These are phyloP conservation scores for Termitomyces sp. DNA, from an alignment of 1,284 basidiomycete genomes.

Conservation along the genomic window DNA sequence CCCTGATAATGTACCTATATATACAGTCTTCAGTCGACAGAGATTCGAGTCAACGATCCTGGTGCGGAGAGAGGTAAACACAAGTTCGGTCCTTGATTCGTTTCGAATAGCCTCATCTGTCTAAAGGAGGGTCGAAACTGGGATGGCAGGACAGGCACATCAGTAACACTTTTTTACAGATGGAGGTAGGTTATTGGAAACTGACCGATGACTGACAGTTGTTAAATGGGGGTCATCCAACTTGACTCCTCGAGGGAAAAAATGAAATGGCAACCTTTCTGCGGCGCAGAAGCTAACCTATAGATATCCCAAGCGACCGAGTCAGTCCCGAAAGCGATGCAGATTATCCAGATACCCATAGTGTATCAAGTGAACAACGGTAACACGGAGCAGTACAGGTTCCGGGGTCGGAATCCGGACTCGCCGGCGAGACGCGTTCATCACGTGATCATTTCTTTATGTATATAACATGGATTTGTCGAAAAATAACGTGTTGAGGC, in stretches of 20 bases:
- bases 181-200: constrained; percentile 4
- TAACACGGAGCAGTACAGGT: not conserved
- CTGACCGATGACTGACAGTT: constrained; percentile 3
- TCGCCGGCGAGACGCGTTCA: no score
- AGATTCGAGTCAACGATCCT: constrained; percentile 12
- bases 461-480: no score
- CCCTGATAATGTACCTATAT: constrained; percentile 4
- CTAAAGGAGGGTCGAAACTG: constrained; percentile 26
- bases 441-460: no score
- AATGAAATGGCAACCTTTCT: not conserved
- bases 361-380: not conserved
- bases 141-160: constrained; percentile 21
- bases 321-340: constrained; percentile 13
- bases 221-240: constrained; percentile 1
- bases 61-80: constrained; percentile 22
- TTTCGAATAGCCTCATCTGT: constrained; percentile 32
- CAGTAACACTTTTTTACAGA: constrained; percentile 6
- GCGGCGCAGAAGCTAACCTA: no score
- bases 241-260: not conserved
- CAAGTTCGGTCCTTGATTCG: constrained; percentile 19
- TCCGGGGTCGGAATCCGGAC: no score
- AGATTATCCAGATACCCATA: no score
- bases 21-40: constrained; percentile 3
- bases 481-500: no score
- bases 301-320: not conserved